A percentile compares a stretch with the other conserved stretches of the same genome.
These are phyloP conservation scores for Pachysandra terminalis DNA, from an alignment of 164 flowering plant species.

Conservation along the genomic window DNA sequence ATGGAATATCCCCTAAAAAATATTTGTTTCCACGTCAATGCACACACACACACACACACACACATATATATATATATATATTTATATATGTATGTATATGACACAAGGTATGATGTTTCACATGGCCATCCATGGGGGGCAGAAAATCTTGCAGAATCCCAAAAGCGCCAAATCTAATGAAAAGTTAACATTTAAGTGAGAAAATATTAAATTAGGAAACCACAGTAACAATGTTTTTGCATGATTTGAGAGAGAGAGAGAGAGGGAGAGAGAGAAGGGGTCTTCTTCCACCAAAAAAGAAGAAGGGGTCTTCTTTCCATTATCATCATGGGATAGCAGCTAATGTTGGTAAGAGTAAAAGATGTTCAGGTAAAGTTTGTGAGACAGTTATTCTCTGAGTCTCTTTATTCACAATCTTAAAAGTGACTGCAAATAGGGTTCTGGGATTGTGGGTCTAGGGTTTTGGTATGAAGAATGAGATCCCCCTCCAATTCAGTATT, in stretches of 20 bases:
- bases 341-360: neutral
- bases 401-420: neutral
- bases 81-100: too few relatives aligned
- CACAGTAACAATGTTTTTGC: constrained; percentile 10
- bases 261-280: neutral
- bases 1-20: too few relatives aligned
- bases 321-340: neutral
- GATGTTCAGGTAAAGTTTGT: neutral
- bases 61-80: too few relatives aligned
- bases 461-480: neutral
- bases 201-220: constrained; percentile 20
- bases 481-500: neutral
- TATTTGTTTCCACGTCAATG: too few relatives aligned
- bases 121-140: constrained; percentile 23
- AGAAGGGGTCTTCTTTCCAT: neutral
- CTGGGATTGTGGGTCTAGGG: neutral
- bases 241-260: constrained; percentile 13
- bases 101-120: neutral
- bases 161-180: constrained; percentile 25
- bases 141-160: constrained; percentile 31
- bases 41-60: too few relatives aligned
- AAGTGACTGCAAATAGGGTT: neutral
- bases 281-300: neutral
- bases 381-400: neutral
- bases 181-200: constrained; percentile 16